A percentile compares a stretch with the other conserved stretches of the same genome.
Evolutionary conservation across 768 basidiomycete species (phyloP).

Genomic region (Termitomyces sp.): DNA sequence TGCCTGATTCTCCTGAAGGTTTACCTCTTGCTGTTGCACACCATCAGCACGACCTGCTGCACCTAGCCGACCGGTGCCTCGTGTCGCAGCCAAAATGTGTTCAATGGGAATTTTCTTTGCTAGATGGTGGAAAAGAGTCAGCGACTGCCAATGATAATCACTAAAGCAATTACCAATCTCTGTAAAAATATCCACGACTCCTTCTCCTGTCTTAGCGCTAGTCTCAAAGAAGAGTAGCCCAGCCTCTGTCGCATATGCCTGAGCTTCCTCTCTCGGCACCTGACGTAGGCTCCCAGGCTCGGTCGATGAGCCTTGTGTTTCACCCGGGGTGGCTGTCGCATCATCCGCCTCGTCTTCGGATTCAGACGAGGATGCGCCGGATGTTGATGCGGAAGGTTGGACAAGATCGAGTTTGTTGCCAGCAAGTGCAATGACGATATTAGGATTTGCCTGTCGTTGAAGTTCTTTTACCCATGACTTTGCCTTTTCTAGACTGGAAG

Average conservation of each 20-base stretch:
- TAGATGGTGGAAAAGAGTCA: slow-evolving; percentile 15
- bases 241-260: slow-evolving; percentile 94
- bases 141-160: neutral
- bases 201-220: slow-evolving; percentile 94
- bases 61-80: slow-evolving; percentile 63
- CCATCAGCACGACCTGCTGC: slow-evolving; percentile 48
- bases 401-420: slow-evolving; percentile 97
- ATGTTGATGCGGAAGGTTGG: slow-evolving; percentile 52
- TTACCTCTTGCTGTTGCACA: slow-evolving; percentile 56
- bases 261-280: slow-evolving; percentile 91
- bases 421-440: slow-evolving; percentile 97
- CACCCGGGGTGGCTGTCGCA: slow-evolving; percentile 84
- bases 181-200: slow-evolving; percentile 94
- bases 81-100: slow-evolving; percentile 83
- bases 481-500: slow-evolving; percentile 93
- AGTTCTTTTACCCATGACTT: slow-evolving; percentile 99
- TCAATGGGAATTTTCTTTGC: slow-evolving; percentile 78
- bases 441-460: slow-evolving; percentile 97
- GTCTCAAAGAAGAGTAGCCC: slow-evolving; percentile 96
- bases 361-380: slow-evolving; percentile 51
- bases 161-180: slow-evolving; percentile 75
- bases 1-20: slow-evolving; percentile 59
- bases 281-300: slow-evolving; percentile 78
- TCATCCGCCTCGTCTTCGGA: slow-evolving; percentile 90
- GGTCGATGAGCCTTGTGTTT: slow-evolving; percentile 45